Conservation (phyloP, 2,329 filamentous ascomycete species). For the Fusarium camptoceras region DNA sequence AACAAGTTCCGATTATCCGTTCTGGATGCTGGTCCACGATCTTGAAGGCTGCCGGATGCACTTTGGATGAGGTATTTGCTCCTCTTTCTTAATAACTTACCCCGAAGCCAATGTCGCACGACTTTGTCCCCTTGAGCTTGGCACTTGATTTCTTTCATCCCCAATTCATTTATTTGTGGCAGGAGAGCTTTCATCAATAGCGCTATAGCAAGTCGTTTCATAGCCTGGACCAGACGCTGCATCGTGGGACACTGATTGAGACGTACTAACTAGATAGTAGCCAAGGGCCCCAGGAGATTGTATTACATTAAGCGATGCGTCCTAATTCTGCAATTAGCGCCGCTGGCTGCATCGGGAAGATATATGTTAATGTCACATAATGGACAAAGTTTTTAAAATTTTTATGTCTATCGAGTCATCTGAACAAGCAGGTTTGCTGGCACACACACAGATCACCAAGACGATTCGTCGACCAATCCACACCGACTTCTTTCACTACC, state of each 20-base stretch:
- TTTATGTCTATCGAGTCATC: constrained; percentile 13
- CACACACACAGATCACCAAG: constrained; percentile 10
- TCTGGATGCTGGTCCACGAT: constrained; percentile 2
- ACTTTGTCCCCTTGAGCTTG: background rate
- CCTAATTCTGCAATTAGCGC: constrained; percentile 18
- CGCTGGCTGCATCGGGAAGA: background rate
- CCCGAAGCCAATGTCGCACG: constrained; percentile 5
- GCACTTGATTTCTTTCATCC: background rate
- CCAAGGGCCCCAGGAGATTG: constrained; percentile 41
- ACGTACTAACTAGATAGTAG: constrained; percentile 27
- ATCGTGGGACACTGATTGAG: constrained; percentile 34
- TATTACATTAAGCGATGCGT: constrained; percentile 26
- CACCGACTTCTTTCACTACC: constrained; percentile 20
- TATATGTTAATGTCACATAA: constrained; percentile 13
- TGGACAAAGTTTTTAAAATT: background rate
- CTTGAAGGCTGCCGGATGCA: constrained; percentile 13
- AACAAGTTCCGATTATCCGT: constrained; percentile 1
- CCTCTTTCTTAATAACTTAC: background rate
- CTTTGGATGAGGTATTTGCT: constrained; percentile 19
- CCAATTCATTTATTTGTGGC: constrained; percentile 18
- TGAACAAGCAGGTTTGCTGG: constrained; percentile 12
- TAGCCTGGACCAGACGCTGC: constrained; percentile 30
- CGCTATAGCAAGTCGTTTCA: constrained; percentile 41
- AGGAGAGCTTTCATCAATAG: constrained; percentile 31
- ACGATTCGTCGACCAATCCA: constrained; percentile 20